Percentiles rank a stretch among this genome's conserved stretches.
Conservation (phyloP, 257 asterid species). For the Osmanthus fragrans region DNA sequence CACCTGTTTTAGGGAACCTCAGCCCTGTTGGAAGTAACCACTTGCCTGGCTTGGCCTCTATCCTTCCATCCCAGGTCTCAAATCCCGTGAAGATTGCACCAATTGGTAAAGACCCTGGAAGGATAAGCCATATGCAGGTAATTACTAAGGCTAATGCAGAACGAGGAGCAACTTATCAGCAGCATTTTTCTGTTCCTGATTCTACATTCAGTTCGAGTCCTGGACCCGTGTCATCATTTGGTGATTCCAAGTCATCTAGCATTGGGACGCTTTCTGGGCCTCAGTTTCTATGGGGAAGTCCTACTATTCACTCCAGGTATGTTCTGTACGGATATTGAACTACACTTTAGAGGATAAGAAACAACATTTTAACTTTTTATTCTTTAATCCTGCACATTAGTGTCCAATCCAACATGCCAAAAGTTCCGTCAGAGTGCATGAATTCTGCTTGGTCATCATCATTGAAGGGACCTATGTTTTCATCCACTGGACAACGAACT, state of each 20-base stretch:
- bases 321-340: not conserved
- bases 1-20: constrained; percentile 53
- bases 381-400: not conserved
- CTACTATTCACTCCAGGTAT: constrained; percentile 42
- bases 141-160: constrained; percentile 20
- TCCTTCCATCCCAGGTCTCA: constrained; percentile 64
- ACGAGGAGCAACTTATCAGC: constrained; percentile 36
- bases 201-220: constrained; percentile 59
- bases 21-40: constrained; percentile 64
- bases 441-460: constrained; percentile 60
- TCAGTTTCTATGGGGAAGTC: constrained; percentile 96
- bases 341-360: not conserved
- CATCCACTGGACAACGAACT: constrained; percentile 47
- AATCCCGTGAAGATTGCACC: constrained; percentile 87
- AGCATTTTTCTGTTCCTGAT: constrained; percentile 48
- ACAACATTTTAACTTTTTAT: not conserved
- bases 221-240: constrained; percentile 53
- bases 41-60: constrained; percentile 82
- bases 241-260: constrained; percentile 71
- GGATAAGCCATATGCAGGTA: constrained; percentile 38
- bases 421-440: constrained; percentile 32
- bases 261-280: constrained; percentile 89
- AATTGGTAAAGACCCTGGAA: constrained; percentile 75
- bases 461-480: constrained; percentile 42
- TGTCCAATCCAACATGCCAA: not conserved